Conservation (phyloP, 108 stramenopile species). For the Asterionellopsis glacialis region DNA sequence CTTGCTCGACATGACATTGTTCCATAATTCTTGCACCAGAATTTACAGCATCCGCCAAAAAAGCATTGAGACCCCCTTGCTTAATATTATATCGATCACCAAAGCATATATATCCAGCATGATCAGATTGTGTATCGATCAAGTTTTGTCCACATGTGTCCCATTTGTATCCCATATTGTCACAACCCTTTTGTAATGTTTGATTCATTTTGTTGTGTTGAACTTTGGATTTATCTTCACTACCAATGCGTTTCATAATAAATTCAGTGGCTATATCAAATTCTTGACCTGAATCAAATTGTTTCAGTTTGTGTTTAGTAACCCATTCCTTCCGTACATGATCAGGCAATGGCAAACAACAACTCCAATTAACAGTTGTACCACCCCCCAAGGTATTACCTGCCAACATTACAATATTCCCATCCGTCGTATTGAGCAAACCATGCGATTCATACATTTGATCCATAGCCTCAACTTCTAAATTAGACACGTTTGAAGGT, state of each 20-base stretch:
- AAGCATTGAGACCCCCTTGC: slow-evolving; percentile 2
- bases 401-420: slow-evolving; percentile 33
- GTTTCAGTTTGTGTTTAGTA: slow-evolving; percentile 18
- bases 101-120: slow-evolving; percentile 17
- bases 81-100: slow-evolving; percentile 19
- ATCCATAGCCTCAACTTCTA: slow-evolving; percentile 36
- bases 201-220: slow-evolving; percentile 35
- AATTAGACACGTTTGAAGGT: slow-evolving; percentile 19
- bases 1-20: not conserved
- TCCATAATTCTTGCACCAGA: slow-evolving; percentile 7
- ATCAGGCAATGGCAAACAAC: slow-evolving; percentile 41
- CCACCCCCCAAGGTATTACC: slow-evolving; percentile 53
- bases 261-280: slow-evolving; percentile 37
- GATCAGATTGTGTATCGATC: slow-evolving; percentile 6
- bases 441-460: slow-evolving; percentile 32
- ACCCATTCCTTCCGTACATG: slow-evolving; percentile 51
- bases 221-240: slow-evolving; percentile 13
- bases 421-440: slow-evolving; percentile 34
- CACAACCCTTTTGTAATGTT: slow-evolving; percentile 41
- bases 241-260: slow-evolving; percentile 21
- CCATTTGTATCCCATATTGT: slow-evolving; percentile 26
- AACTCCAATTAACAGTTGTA: slow-evolving; percentile 51
- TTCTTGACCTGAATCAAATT: slow-evolving; percentile 20
- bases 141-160: not conserved
- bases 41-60: slow-evolving; percentile 5